Evolutionary conservation across 306 rosid species (phyloP).

Genomic region (Cucurbita maxima): DNA sequence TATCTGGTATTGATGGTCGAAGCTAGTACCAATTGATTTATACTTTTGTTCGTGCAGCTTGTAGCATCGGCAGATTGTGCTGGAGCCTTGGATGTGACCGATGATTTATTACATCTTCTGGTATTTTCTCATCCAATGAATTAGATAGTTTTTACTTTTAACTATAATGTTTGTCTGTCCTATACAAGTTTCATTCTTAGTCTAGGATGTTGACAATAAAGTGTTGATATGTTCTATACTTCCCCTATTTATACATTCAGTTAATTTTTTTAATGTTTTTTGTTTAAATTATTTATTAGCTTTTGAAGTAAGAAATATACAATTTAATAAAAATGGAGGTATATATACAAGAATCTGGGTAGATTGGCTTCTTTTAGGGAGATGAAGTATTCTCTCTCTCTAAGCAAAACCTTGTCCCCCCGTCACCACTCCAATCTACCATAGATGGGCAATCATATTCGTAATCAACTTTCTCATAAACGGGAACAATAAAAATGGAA

Average conservation of each 20-base stretch:
- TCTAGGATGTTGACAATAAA: neutral
- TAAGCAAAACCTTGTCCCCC: too few relatives aligned
- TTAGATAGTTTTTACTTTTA: neutral
- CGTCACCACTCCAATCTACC: too few relatives aligned
- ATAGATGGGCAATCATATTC: too few relatives aligned
- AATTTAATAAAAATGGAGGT: neutral
- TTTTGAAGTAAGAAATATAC: neutral
- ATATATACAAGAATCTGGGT: neutral
- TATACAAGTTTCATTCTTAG: neutral
- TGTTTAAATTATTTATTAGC: neutral
- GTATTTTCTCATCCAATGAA: constrained; percentile 20
- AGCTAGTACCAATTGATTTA: neutral
- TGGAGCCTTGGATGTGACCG: constrained; percentile 91
- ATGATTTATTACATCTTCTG: constrained; percentile 80
- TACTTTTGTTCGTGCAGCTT: constrained; percentile 72
- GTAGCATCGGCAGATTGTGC: constrained; percentile 97
- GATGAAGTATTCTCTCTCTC: too few relatives aligned
- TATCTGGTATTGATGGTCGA: neutral
- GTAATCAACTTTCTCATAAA: too few relatives aligned
- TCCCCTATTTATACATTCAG: neutral
- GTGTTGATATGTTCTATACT: neutral
- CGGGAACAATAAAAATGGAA: neutral
- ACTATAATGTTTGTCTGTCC: neutral
- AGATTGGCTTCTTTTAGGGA: too few relatives aligned
- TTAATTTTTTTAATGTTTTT: neutral